These are phyloP conservation scores for Clavispora fructus DNA, from an alignment of 805 yeast genomes.

Conservation along the genomic window DNA sequence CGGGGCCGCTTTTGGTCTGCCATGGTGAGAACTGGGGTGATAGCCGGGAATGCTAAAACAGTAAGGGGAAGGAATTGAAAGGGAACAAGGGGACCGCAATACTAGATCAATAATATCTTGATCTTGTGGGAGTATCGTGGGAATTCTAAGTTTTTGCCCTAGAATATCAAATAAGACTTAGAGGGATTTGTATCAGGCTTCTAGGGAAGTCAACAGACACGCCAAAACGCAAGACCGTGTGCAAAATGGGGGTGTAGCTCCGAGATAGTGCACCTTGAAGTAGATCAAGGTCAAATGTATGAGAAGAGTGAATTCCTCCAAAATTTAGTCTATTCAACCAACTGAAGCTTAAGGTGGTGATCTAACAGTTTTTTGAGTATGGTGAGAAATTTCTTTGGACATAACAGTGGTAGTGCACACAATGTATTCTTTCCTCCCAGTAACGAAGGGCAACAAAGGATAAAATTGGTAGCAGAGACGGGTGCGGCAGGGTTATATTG, in stretches of 20 bases:
- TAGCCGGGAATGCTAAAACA: background rate
- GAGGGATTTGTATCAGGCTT: background rate
- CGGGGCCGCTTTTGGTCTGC: conserved; percentile 7
- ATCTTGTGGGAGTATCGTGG: background rate
- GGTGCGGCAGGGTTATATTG: background rate
- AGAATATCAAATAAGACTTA: background rate
- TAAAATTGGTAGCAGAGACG: background rate
- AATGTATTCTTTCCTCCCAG: background rate
- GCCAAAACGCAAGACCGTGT: background rate
- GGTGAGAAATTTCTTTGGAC: conserved; percentile 17
- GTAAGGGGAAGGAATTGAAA: background rate
- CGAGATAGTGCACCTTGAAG: background rate
- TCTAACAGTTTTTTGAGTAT: background rate
- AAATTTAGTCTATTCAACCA: background rate
- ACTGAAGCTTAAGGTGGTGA: background rate
- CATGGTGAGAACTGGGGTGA: background rate
- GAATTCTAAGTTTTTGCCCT: background rate
- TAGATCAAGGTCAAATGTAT: background rate
- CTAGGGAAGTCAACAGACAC: background rate
- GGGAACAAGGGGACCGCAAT: background rate
- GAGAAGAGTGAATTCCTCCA: background rate
- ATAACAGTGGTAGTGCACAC: conserved; percentile 14
- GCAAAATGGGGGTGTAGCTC: background rate
- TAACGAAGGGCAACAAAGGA: background rate
- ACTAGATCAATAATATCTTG: background rate